Conservation (phyloP, 495 filamentous ascomycete species). For the Monascus purpureus region DNA sequence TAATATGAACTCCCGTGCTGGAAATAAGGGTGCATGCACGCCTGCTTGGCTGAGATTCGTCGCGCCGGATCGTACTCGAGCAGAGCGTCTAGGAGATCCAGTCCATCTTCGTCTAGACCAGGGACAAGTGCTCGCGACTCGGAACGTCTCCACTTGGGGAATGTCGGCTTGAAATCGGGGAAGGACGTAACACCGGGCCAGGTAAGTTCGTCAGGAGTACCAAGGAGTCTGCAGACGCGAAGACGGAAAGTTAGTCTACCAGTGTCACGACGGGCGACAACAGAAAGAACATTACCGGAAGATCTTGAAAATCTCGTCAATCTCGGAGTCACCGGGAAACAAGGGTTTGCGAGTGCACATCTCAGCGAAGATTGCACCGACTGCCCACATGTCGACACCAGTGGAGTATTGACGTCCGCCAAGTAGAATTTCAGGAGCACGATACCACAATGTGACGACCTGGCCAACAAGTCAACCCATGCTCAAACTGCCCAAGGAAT, state of each 20-base stretch:
- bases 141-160: slow-evolving; percentile 89
- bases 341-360: slow-evolving; percentile 98
- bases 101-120: slow-evolving; percentile 57
- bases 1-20: slow-evolving; percentile 46
- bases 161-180: slow-evolving; percentile 92
- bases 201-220: slow-evolving; percentile 73
- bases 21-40: slow-evolving; percentile 88
- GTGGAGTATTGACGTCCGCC: slow-evolving; percentile 96
- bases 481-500: too few relatives aligned
- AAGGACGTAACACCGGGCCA: slow-evolving; percentile 98
- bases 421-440: slow-evolving; percentile 92
- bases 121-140: slow-evolving; percentile 40
- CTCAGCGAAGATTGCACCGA: slow-evolving; percentile 97
- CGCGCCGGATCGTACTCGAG: slow-evolving; percentile 91
- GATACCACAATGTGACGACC: slow-evolving; percentile 98
- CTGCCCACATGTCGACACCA: slow-evolving; percentile 98
- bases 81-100: slow-evolving; percentile 80
- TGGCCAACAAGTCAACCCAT: slow-evolving; percentile 12
- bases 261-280: neutral
- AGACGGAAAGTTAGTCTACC: slow-evolving; percentile 3
- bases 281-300: slow-evolving; percentile 49
- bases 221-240: slow-evolving; percentile 49
- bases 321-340: slow-evolving; percentile 96
- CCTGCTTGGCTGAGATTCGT: slow-evolving; percentile 91
- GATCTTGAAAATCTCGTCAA: slow-evolving; percentile 99